Conservation (phyloP, 176 grass and related monocot genomes). For the Phyllostachys edulis region DNA sequence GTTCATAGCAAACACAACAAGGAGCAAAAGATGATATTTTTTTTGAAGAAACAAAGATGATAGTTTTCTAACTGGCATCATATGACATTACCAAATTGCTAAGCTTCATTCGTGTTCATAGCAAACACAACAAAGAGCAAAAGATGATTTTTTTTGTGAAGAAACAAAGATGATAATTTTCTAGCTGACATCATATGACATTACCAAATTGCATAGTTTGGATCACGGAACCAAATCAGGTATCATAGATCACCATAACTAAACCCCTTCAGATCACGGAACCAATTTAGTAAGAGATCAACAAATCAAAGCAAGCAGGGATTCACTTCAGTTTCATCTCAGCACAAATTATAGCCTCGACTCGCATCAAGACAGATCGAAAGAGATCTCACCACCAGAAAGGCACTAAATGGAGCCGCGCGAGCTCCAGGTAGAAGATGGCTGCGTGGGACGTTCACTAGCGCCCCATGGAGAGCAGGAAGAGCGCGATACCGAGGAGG, state of each 20-base stretch:
- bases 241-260: neutral
- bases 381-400: neutral
- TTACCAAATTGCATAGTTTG: neutral
- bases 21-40: neutral
- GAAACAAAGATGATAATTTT: neutral
- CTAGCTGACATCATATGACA: neutral
- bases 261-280: neutral
- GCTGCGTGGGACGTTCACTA: neutral
- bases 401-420: neutral
- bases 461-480: neutral
- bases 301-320: neutral
- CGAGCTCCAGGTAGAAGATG: neutral
- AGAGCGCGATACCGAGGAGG: neutral
- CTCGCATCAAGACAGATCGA: neutral
- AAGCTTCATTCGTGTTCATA: neutral
- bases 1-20: neutral
- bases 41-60: too few species aligned
- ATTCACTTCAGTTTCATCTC: neutral
- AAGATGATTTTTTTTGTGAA: neutral
- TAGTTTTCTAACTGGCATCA: too few species aligned
- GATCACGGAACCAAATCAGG: neutral
- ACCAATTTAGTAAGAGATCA: neutral
- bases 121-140: neutral
- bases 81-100: neutral
- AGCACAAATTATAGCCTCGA: neutral